Evolutionary conservation across 2,329 filamentous ascomycete species (phyloP).

Genomic region (Trichoderma guizhouense): DNA sequence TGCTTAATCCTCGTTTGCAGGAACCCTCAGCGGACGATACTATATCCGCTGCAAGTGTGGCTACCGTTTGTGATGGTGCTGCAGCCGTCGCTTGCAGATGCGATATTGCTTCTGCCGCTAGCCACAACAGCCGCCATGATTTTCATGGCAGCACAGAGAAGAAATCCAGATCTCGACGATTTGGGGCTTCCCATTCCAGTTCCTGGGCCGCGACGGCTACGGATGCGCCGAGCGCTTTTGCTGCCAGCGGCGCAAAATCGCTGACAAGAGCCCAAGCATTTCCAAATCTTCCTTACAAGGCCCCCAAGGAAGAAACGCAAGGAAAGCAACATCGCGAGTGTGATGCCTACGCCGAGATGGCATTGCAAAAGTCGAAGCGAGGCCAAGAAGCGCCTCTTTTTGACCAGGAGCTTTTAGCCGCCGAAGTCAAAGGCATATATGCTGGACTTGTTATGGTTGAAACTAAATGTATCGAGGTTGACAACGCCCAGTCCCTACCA

Average conservation of each 20-base stretch:
- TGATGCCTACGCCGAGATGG: neutral
- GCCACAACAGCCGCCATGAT: constrained; percentile 9
- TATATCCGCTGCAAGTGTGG: constrained; percentile 10
- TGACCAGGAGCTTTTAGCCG: constrained; percentile 29
- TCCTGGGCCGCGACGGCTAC: constrained; percentile 8
- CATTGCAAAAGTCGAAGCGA: neutral
- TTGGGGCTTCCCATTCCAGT: constrained; percentile 2
- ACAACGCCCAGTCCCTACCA: constrained; percentile 55
- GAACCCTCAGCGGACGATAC: neutral
- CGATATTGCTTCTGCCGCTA: constrained; percentile 8
- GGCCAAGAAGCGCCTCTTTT: neutral
- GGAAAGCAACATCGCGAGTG: neutral
- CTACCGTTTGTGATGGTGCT: neutral
- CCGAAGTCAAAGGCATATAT: constrained; percentile 74
- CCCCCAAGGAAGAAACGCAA: neutral
- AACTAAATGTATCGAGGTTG: constrained; percentile 78
- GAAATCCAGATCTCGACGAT: neutral
- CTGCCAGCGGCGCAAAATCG: neutral
- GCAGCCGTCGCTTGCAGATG: constrained; percentile 1
- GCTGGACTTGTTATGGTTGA: constrained; percentile 81
- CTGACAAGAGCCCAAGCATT: neutral
- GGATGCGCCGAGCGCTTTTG: neutral
- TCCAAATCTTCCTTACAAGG: neutral
- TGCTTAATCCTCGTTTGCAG: neutral
- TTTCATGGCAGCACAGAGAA: neutral